These are phyloP conservation scores for Dalechampia spathulata DNA, from an alignment of 441 rosid genomes.

Conservation along the genomic window DNA sequence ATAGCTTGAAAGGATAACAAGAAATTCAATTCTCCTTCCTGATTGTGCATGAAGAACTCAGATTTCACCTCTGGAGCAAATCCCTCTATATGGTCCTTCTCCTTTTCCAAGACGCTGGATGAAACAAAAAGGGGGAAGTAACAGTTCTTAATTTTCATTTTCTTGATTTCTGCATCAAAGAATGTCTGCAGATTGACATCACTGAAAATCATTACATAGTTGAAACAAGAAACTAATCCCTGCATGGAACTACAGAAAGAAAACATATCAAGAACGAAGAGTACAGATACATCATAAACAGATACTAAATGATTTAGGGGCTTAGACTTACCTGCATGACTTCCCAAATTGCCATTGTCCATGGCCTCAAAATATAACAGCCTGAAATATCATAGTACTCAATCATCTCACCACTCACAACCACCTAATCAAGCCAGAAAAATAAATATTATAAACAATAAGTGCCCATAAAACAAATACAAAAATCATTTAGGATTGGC, in stretches of 20 bases:
- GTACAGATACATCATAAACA: neutral
- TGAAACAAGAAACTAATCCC: neutral
- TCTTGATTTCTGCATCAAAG: slow-evolving; percentile 93
- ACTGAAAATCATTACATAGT: slow-evolving; percentile 5
- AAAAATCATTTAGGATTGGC: neutral
- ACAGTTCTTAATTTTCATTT: slow-evolving; percentile 86
- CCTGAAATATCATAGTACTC: slow-evolving; percentile 97
- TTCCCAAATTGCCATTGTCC: slow-evolving; percentile 97
- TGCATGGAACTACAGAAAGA: neutral
- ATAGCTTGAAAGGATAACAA: neutral
- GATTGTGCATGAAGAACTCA: neutral
- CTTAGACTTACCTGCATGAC: slow-evolving; percentile 66
- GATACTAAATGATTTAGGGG: neutral
- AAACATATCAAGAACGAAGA: neutral
- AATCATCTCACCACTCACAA: slow-evolving; percentile 87
- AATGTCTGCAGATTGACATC: slow-evolving; percentile 46
- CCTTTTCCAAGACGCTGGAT: slow-evolving; percentile 73
- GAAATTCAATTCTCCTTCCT: neutral
- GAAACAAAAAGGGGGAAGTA: slow-evolving; percentile 98
- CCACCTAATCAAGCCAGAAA: slow-evolving; percentile 48
- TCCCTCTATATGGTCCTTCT: slow-evolving; percentile 93
- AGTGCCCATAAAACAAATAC: too few species aligned
- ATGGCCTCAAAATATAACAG: slow-evolving; percentile 91
- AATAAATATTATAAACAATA: neutral
- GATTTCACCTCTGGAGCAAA: slow-evolving; percentile 91